These are phyloP conservation scores for Plantago rigida DNA, from an alignment of 305 asterid species.

Conservation along the genomic window DNA sequence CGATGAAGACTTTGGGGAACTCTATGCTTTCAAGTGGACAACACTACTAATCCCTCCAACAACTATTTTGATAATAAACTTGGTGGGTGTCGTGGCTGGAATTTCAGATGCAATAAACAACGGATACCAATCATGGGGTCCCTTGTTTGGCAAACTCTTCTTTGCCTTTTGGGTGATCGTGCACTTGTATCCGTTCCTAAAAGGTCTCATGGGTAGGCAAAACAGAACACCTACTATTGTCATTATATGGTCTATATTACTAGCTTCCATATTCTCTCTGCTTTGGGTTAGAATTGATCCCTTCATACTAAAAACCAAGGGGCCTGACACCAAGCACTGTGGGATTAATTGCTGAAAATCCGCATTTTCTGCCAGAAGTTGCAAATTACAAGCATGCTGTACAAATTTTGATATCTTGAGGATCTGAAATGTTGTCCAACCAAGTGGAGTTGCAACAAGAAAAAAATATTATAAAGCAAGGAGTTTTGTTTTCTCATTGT, in stretches of 20 bases:
- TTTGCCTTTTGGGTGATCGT: conserved; percentile 91
- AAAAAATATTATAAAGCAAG: conserved; percentile 22
- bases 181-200: conserved; percentile 84
- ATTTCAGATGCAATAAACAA: conserved; percentile 84
- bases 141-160: conserved; percentile 83
- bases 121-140: conserved; percentile 87
- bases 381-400: conserved; percentile 1
- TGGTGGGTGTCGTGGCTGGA: conserved; percentile 91
- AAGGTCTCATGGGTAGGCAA: conserved; percentile 91
- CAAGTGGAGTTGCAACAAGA: conserved; percentile 12
- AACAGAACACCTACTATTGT: conserved; percentile 94
- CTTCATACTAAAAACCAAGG: conserved; percentile 64
- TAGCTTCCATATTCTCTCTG: conserved; percentile 87
- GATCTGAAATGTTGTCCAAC: conserved; percentile 17
- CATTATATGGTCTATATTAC: conserved; percentile 75
- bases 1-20: conserved; percentile 76
- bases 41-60: conserved; percentile 89
- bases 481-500: conserved; percentile 22
- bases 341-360: conserved; percentile 69
- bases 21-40: conserved; percentile 89
- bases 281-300: conserved; percentile 88
- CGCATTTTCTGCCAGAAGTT: conserved; percentile 1
- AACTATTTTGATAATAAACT: conserved; percentile 70
- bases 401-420: conserved; percentile 18
- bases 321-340: conserved; percentile 71